Base-by-base conservation (phyloP, 192 early-diverging fungal species). In the Podila clonocystis region DNA sequence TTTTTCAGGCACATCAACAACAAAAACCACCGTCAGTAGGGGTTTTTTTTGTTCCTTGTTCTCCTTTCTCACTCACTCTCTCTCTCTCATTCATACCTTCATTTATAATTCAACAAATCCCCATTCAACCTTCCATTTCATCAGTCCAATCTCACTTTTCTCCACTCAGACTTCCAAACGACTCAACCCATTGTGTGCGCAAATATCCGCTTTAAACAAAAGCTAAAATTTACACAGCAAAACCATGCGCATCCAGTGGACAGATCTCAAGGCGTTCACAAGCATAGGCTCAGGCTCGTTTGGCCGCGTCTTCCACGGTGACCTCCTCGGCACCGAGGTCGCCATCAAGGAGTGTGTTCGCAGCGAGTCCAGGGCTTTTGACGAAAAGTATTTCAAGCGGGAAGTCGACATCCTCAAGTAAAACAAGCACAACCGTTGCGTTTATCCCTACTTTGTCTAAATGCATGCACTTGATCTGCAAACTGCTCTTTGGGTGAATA, bases 331-430 rank as follows among this genome's bases (percentile, higher is more conserved):
- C 2, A 80, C 77, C 9, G 77, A 80, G 41, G 77, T 80, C 3
- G 77, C 77, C 22, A 80, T 80, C 62, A 80, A 80, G 62, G 77
- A 80, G 38, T 80, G 77, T 58, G 70, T 80, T 26, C 60, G 77
- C 31, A 72, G 70, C 41, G 61, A 80, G 17, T 80, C 77, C 28
- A 63, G 55, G 17, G 77, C 77, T 20, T 80, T 80, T 73, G 77
- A 80, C 59, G 77, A 80, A 68, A 80, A 80, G 58, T 80, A 80
- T 62, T 80, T 69, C 48, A 80, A 73, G 50, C 77, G 77, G 7
- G 77, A 80, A 45, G 77, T 80, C 13, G 66, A 80, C 31, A 80
- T 80, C 9, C 64, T 80, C 17, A 72, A 72, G 52, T 55, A 55
- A 55, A 26, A 11, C 5, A 24, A 22, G 4, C 24, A 55, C n/a